Conservation (phyloP, 768 basidiomycete genomes). For the Crassisporium funariophilum region DNA sequence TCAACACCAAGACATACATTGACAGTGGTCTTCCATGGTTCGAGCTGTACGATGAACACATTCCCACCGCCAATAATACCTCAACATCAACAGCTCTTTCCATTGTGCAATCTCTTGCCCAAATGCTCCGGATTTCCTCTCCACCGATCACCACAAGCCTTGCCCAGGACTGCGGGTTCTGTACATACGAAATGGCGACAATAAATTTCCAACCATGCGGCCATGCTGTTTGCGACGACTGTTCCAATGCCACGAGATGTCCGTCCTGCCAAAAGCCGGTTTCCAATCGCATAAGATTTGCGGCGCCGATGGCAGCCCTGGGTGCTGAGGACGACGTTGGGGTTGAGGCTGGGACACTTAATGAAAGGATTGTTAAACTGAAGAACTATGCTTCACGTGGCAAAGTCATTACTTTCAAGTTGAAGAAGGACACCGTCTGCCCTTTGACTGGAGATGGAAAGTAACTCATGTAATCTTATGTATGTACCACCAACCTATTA, state of each 20-base stretch:
- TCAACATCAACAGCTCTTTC: too few species aligned
- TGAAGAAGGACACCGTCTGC: slow-evolving; percentile 1
- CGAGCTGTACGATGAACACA: slow-evolving; percentile 13
- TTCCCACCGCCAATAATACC: slow-evolving; percentile 12
- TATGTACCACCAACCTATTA: too few species aligned
- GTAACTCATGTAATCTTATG: too few species aligned
- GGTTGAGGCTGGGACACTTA: slow-evolving; percentile 5
- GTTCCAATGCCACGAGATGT: slow-evolving; percentile 4
- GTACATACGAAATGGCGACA: slow-evolving; percentile 10
- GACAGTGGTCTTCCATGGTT: slow-evolving; percentile 13
- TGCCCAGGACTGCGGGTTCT: slow-evolving; percentile 5
- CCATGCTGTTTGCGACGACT: slow-evolving; percentile 14
- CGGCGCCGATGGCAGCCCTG: slow-evolving; percentile 9
- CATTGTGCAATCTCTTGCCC: too few species aligned
- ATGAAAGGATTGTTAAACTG: slow-evolving; percentile 11
- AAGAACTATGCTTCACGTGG: not conserved
- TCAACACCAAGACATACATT: slow-evolving; percentile 13
- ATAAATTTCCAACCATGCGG: slow-evolving; percentile 8
- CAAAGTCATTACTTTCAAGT: slow-evolving; percentile 6
- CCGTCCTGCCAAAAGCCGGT: slow-evolving; percentile 7
- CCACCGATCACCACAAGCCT: too few species aligned
- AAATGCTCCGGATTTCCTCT: too few species aligned
- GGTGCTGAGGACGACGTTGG: slow-evolving; percentile 7
- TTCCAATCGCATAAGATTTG: slow-evolving; percentile 1
- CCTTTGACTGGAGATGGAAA: slow-evolving; percentile 5